Evolutionary conservation across 1,284 basidiomycete species (phyloP).

Genomic region (Malassezia yamatoensis): DNA sequence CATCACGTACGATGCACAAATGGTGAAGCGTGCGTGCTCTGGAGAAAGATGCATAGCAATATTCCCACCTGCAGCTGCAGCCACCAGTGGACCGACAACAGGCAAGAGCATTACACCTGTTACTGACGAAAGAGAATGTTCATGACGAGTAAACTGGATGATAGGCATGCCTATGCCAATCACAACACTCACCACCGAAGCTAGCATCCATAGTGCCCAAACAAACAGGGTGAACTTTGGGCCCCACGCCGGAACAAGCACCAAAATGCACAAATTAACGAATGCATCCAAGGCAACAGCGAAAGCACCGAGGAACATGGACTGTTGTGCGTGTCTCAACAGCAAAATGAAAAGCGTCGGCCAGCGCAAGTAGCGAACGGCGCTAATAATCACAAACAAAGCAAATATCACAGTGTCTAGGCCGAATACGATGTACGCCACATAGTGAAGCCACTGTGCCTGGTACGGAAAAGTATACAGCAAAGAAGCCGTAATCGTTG

Average conservation of each 20-base stretch:
- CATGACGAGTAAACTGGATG: slow-evolving; percentile 59
- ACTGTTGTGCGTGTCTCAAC: slow-evolving; percentile 57
- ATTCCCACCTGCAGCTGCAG: slow-evolving; percentile 58
- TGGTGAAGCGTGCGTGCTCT: slow-evolving; percentile 54
- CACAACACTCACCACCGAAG: slow-evolving; percentile 55
- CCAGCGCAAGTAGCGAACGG: slow-evolving; percentile 55
- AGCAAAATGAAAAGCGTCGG: slow-evolving; percentile 56
- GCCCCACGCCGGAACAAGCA: slow-evolving; percentile 51
- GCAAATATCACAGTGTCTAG: slow-evolving; percentile 60
- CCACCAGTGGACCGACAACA: slow-evolving; percentile 62
- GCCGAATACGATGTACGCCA: slow-evolving; percentile 56
- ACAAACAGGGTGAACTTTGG: slow-evolving; percentile 55
- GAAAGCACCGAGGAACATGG: slow-evolving; percentile 61
- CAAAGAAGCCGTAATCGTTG: slow-evolving; percentile 51
- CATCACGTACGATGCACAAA: slow-evolving; percentile 51
- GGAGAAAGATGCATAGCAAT: slow-evolving; percentile 54
- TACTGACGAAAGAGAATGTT: slow-evolving; percentile 53
- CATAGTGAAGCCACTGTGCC: slow-evolving; percentile 47
- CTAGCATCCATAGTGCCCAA: slow-evolving; percentile 66
- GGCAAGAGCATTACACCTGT: slow-evolving; percentile 54
- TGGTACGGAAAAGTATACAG: slow-evolving; percentile 51
- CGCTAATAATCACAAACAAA: slow-evolving; percentile 51
- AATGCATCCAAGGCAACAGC: slow-evolving; percentile 64
- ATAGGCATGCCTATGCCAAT: slow-evolving; percentile 61
- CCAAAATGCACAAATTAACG: slow-evolving; percentile 54